Base-by-base conservation (phyloP, 352 stramenopile species). In the Pythium folliculosum region DNA sequence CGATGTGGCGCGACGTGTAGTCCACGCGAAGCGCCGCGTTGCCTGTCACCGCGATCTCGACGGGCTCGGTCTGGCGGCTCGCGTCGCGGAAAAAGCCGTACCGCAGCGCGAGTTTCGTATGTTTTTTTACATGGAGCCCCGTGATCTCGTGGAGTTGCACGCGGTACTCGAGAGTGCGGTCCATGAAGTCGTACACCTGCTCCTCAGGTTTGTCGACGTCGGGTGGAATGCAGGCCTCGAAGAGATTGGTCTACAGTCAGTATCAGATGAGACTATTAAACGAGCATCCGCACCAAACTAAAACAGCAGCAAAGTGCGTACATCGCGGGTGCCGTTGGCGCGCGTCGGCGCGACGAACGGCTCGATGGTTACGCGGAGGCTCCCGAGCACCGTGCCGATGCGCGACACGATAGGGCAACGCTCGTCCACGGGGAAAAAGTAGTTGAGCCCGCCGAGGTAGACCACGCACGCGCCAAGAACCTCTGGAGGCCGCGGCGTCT, bases 371-470 rank as follows among this genome's bases (percentile, higher is more conserved):
- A 90, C 63, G 23, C 76, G 67, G 14, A 90, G 59, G 10, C 71
- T 37, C 13, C 76, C 77, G 35, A 78, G 61, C 10, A 77, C 61
- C 4, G 67, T 77, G 51, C 81, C 81, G 35, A 88, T 78, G 32
- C 74, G 77, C 35, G 81, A 88, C 32, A 90, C 81, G 5, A 90
- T 68, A 5, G 79, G 79, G 21, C 72, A 75, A 17, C n/a, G 60
- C 58, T 84, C 76, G 48, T 81, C 54, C 23, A 86, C 69, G 6
- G 59, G 43, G 57, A 88, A 84, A 60, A 90, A 88, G 71, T 90
- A 88, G 74, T 81, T 87, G 62, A 90, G 77, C 3, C 72, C 72
- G 35, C 81, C 81, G 17, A 90, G 68, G 50, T 88, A 84, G 50
- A 88, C 69, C 14, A 86, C 47, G n/a, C 79, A 81, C 30, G 80